Evolutionary conservation across 129 eudicot species (phyloP).

Genomic region (Centella asiatica): DNA sequence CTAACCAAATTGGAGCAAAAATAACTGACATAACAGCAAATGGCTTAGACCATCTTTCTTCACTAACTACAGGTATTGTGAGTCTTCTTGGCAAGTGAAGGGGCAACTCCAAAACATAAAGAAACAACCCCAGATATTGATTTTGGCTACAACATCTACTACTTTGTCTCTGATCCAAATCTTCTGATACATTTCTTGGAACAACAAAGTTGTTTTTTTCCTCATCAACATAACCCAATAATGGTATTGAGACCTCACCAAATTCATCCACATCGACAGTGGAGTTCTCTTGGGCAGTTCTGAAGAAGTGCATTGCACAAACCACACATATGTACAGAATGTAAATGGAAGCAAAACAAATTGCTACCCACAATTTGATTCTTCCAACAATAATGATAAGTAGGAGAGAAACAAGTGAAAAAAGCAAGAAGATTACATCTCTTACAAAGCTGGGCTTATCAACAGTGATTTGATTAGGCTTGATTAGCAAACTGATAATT

Average conservation of each 20-base stretch:
- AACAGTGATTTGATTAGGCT: slow-evolving; percentile 18
- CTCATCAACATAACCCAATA: slow-evolving; percentile 39
- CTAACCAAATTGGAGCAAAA: slow-evolving; percentile 50
- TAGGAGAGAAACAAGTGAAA: slow-evolving; percentile 34
- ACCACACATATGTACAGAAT: slow-evolving; percentile 38
- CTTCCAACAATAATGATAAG: slow-evolving; percentile 28
- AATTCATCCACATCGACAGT: not conserved
- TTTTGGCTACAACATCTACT: not conserved
- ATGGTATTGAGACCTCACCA: slow-evolving; percentile 18
- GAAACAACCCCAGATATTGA: slow-evolving; percentile 5
- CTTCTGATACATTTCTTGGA: not conserved
- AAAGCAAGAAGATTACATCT: slow-evolving; percentile 48
- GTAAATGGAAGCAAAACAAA: slow-evolving; percentile 41
- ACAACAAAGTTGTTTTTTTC: slow-evolving; percentile 19
- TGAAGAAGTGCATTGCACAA: slow-evolving; percentile 34
- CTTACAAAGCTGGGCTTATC: slow-evolving; percentile 43
- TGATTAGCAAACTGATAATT: slow-evolving; percentile 26
- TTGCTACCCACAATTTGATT: slow-evolving; percentile 37
- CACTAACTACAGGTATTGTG: slow-evolving; percentile 55
- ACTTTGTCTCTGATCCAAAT: slow-evolving; percentile 3
- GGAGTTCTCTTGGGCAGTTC: slow-evolving; percentile 16
- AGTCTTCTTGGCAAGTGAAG: slow-evolving; percentile 57
- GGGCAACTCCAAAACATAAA: slow-evolving; percentile 36
- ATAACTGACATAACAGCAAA: slow-evolving; percentile 36
- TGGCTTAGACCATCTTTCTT: slow-evolving; percentile 61